Evolutionary conservation across 352 stramenopile genomes (phyloP), one percentile per base, ranked within the genome.

Genomic region (Phytophthora syringae): DNA sequence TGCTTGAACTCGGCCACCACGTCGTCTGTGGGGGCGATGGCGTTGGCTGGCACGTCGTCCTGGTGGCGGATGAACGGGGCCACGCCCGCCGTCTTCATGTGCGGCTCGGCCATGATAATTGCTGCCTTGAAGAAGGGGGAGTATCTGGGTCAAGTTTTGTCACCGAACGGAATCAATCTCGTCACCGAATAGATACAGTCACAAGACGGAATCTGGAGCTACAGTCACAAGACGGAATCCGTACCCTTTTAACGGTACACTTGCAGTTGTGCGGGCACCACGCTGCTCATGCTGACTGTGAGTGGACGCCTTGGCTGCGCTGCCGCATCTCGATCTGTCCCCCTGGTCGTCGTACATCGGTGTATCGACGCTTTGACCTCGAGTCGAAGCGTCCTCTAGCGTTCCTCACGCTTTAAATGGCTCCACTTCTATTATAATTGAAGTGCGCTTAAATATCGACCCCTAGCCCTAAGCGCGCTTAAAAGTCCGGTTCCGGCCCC

Each of bases 31-130:
- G 84, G 88, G 5, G 79, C 72, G 64, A 96, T 94, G 36, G 88
- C 78, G 56, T 81, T 89, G 22, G 82, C 78, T 1, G 83, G 74
- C 12, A 92, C 80, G 56, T 92, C 88, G 18, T 90, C 80, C 54
- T 91, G 81, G 64, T 92, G 81, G 50, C 82, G 84, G 25, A 92
- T 86, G 68, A 80, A 91, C 63, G 82, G 72, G 54, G 84, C 71
- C 45, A 94, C 83, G 64, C 88, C 88, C 50, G 84, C 88, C 12
- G 88, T 96, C 84, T 96, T 94, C 66, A 93, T 80, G 59, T 96
- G 88, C 43, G 86, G 86, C 57, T 95, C 86, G 0, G 85, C 72
- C 84, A 93, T 95, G 25, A 3, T 53, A 2, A 54, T n/a, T 48
- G 42, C 10, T 50, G 39, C 39, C 22, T 52, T 54, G 25, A 54